Evolutionary conservation across 164 flowering plant genomes (phyloP), one percentile per base, ranked within the genome.

Genomic region (Vitis amurensis): DNA sequence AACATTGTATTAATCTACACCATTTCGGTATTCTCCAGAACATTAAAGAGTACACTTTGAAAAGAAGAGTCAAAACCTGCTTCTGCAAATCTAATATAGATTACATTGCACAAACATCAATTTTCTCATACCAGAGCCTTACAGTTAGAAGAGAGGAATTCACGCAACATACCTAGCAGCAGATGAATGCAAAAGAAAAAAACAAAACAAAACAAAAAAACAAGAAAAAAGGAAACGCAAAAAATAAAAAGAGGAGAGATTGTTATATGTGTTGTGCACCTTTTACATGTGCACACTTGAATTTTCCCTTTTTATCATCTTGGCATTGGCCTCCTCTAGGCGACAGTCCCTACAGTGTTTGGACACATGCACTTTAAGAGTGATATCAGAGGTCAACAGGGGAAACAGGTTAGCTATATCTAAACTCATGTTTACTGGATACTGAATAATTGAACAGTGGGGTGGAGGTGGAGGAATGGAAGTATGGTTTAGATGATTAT

Each of bases 371-470:
- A 58, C 56, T 17, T 57, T 2, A 23, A 73, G 37, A 14, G 8
- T 49, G 68, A 73, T 49, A 1, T 19, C 30, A 13, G 57, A 13
- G 27, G 31, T 30, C n/a, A 67, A 17, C 16, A 47, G n/a, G 9
- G n/a, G 1, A 37, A 62, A 47, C 19, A 11, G 51, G 30, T 63
- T 27, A 11, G 6, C 9, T 12, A 3, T 3, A 23, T 17, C 5
- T 13, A 5, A 8, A 19, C 8, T 55, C 47, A 2, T 4, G 9
- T 48, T 62, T 30, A 8, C 4, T 7, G 71, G 71, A 31, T 55
- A 66, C 71, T 52, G 66, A 27, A 73, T 52, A n/a, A 16, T 3
- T 9, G 71, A 67, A 62, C 76, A 73, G 3, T 61, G 4, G 7
- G 44, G 44, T 37, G 7, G 66, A 27, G 67, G 30, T 47, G 48